A percentile compares a stretch with the other conserved stretches of the same genome.
phyloP scores from a whole-genome alignment of 2,329 filamentous ascomycete species.

The Diatrype stigma region DNA sequence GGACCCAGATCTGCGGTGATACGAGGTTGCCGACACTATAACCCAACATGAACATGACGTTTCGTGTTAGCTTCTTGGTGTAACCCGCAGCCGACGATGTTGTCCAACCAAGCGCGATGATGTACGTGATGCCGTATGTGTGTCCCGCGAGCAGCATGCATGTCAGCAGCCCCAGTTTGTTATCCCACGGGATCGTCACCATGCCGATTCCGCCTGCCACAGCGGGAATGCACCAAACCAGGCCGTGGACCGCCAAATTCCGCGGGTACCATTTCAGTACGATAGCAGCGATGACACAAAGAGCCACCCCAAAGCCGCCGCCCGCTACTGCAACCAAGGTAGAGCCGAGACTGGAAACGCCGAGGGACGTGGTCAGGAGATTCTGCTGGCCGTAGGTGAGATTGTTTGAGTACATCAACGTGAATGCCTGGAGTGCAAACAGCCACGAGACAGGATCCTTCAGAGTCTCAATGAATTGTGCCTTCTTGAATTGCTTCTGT shows the following conservation, averaged over 20 bases:
- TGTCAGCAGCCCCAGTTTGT: conserved; percentile 25
- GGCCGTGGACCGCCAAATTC: conserved; percentile 25
- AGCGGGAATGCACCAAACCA: conserved; percentile 28
- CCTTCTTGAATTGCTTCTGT: conserved; percentile 32
- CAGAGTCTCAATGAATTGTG: conserved; percentile 15
- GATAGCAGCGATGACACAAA: conserved; percentile 29
- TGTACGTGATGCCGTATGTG: conserved; percentile 32
- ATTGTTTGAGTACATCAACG: conserved; percentile 34
- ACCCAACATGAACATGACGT: conserved; percentile 27
- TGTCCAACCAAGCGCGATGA: conserved; percentile 33
- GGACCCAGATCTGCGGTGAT: conserved; percentile 27
- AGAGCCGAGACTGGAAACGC: conserved; percentile 32
- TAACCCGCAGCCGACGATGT: conserved; percentile 29
- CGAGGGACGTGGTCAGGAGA: conserved; percentile 30
- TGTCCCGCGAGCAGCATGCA: conserved; percentile 26
- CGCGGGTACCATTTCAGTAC: conserved; percentile 26
- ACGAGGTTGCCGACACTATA: conserved; percentile 25
- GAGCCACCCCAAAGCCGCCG: conserved; percentile 29
- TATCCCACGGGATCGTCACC: conserved; percentile 25
- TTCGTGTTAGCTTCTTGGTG: conserved; percentile 28
- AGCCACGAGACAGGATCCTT: conserved; percentile 17
- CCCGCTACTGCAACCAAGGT: conserved; percentile 35
- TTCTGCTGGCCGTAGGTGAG: conserved; percentile 36
- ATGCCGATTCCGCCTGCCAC: conserved; percentile 27
- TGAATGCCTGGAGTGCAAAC: conserved; percentile 24